A percentile compares a stretch with the other conserved stretches of the same genome.
phyloP scores from a whole-genome alignment of 148 eudicot species.

The Cornus florida region DNA sequence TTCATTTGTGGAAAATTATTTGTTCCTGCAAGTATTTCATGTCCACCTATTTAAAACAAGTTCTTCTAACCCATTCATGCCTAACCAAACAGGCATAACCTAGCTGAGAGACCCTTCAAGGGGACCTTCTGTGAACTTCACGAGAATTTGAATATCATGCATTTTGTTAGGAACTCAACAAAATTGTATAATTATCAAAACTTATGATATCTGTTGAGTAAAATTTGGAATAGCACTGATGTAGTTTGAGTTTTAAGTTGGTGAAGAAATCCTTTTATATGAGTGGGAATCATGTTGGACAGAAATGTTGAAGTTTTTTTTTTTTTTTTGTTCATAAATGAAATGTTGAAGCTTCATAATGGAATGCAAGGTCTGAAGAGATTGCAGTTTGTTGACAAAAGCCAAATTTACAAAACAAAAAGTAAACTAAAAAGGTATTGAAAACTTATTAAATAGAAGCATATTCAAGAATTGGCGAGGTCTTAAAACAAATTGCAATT shows the following conservation, averaged over 20 bases:
- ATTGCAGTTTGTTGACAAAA: background rate
- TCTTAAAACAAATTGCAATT: no score
- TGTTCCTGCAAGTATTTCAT: background rate
- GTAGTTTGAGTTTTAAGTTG: background rate
- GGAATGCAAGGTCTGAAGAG: background rate
- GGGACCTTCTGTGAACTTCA: background rate
- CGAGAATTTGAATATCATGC: background rate
- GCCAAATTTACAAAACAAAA: background rate
- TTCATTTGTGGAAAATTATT: no score
- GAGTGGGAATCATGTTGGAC: background rate
- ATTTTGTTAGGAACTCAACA: background rate
- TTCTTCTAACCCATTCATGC: background rate
- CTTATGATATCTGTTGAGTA: background rate
- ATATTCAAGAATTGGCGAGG: no score
- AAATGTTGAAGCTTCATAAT: background rate
- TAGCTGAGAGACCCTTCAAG: background rate
- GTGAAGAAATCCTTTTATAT: background rate
- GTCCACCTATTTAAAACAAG: background rate
- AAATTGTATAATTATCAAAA: background rate
- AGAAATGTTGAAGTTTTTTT: background rate
- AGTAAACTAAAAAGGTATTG: background rate
- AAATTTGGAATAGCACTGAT: background rate
- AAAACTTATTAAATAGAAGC: no score
- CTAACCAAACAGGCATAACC: background rate
- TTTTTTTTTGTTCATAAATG: no score